Conservation (phyloP, 2,329 filamentous ascomycete species). For the Elsinoe australis region DNA sequence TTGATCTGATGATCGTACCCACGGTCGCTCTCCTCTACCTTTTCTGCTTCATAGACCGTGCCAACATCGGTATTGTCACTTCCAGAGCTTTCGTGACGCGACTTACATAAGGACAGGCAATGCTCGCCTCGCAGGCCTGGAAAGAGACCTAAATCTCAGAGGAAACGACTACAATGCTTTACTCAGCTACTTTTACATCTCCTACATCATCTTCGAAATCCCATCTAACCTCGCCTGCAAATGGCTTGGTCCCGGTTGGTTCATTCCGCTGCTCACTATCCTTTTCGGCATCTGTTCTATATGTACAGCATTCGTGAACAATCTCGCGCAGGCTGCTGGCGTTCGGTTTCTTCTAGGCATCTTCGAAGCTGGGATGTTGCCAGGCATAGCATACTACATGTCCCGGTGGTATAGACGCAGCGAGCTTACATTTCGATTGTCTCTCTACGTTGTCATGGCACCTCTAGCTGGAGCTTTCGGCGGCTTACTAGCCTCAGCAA, state of each 20-base stretch:
- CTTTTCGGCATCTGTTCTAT: slow-evolving; percentile 57
- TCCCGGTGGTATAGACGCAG: slow-evolving; percentile 63
- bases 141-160: slow-evolving; percentile 55
- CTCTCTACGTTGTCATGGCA: slow-evolving; percentile 63
- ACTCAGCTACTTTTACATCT: slow-evolving; percentile 62
- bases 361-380: slow-evolving; percentile 67
- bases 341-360: slow-evolving; percentile 57
- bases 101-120: slow-evolving; percentile 48
- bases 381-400: slow-evolving; percentile 66
- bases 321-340: slow-evolving; percentile 45
- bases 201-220: slow-evolving; percentile 66
- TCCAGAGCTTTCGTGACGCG: neutral
- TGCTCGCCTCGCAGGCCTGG: slow-evolving; percentile 52
- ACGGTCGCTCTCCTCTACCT: slow-evolving; percentile 60
- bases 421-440: slow-evolving; percentile 60
- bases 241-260: slow-evolving; percentile 64
- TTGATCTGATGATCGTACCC: slow-evolving; percentile 58
- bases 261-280: slow-evolving; percentile 55
- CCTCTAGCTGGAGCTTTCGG: slow-evolving; percentile 65
- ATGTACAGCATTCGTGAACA: slow-evolving; percentile 57
- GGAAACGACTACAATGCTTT: slow-evolving; percentile 63
- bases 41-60: slow-evolving; percentile 68
- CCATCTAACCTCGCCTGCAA: slow-evolving; percentile 65
- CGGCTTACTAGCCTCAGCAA: slow-evolving; percentile 54
- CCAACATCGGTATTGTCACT: slow-evolving; percentile 64